Base-by-base conservation (phyloP, 495 filamentous ascomycete species). In the Xylaria sp. region DNA sequence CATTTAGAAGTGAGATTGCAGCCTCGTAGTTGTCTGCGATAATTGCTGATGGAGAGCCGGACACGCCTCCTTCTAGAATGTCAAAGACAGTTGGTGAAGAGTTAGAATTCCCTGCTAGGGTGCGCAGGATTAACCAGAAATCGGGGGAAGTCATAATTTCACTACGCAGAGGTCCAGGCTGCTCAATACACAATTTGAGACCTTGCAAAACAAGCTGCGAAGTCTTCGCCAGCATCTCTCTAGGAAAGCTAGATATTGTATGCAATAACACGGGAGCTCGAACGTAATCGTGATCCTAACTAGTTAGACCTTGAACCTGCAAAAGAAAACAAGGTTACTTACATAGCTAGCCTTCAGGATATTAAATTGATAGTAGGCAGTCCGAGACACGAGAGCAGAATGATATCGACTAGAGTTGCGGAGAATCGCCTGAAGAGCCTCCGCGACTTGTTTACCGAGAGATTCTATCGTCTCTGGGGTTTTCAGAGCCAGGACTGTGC, bases 61-160 rank as follows among this genome's bases (percentile, higher is more conserved):
- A 86, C 19, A 90, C 86, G 12, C 91, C 87, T 65, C 95, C 89
- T 75, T 94, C 90, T 1, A 97, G 85, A 14, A 98, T 89, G 46
- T 92, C 89, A 78, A 97, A 98, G 7, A 97, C 94, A 15, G 89
- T 85, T 0, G 90, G 85, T 31, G 93, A 90, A 1, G 91, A 89
- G 52, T 93, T 90, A 17, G 87, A 76, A 57, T 91, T 85, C 11
- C 82, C 82, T 46, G 93, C 88, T 43, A 99, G 84, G 12, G 89
- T 89, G 71, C 93, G 88, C 44, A 99, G 83, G 50, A 97, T 94
- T 19, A 93, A 91, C 96, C 96, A 99, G 80, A 99, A 98, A 74
- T 99, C 97, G 1, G 96, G 96, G 33, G 95, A 97, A 24, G 93
- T 94, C 76, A 95, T 94, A 71, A 98, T 93, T 81, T 98, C 95